Evolutionary conservation across 2,329 filamentous ascomycete genomes (phyloP).

Genomic region (Chaetomiaceae sp.): DNA sequence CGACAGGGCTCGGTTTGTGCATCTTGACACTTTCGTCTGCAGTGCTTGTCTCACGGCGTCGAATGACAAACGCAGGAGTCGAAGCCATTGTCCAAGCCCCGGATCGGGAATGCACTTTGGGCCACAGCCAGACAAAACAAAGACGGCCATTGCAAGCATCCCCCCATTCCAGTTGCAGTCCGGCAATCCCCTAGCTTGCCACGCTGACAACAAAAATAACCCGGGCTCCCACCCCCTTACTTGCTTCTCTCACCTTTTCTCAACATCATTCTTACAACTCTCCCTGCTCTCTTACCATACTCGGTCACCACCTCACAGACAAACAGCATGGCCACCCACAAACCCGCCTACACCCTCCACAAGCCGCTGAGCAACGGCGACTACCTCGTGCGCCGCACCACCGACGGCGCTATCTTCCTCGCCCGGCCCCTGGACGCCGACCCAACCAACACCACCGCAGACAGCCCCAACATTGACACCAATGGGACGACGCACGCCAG

Average conservation of each 20-base stretch:
- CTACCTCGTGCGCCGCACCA: slow-evolving; percentile 30
- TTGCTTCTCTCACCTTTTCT: too few relatives aligned
- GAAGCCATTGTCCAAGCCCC: background rate
- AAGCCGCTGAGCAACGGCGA: slow-evolving; percentile 26
- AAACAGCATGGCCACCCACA: slow-evolving; percentile 20
- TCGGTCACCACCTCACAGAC: background rate
- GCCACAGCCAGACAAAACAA: too few relatives aligned
- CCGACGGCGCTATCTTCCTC: slow-evolving; percentile 31
- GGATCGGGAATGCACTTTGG: slow-evolving; percentile 12
- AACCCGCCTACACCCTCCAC: slow-evolving; percentile 19
- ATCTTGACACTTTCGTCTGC: too few relatives aligned
- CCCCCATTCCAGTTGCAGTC: too few relatives aligned
- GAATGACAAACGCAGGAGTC: background rate
- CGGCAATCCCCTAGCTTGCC: too few relatives aligned
- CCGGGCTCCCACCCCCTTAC: too few relatives aligned
- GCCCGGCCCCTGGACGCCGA: slow-evolving; percentile 24
- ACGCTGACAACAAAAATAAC: too few relatives aligned
- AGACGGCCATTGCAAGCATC: too few relatives aligned
- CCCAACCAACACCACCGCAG: slow-evolving; percentile 10
- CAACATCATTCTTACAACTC: background rate
- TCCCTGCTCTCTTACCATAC: too few relatives aligned
- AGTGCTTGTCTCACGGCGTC: too few relatives aligned
- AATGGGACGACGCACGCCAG: too few relatives aligned
- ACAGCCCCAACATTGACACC: slow-evolving; percentile 15
- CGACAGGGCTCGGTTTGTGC: too few relatives aligned